phyloP scores from a whole-genome alignment of 805 yeast species.

The Metschnikowia cubensis region DNA sequence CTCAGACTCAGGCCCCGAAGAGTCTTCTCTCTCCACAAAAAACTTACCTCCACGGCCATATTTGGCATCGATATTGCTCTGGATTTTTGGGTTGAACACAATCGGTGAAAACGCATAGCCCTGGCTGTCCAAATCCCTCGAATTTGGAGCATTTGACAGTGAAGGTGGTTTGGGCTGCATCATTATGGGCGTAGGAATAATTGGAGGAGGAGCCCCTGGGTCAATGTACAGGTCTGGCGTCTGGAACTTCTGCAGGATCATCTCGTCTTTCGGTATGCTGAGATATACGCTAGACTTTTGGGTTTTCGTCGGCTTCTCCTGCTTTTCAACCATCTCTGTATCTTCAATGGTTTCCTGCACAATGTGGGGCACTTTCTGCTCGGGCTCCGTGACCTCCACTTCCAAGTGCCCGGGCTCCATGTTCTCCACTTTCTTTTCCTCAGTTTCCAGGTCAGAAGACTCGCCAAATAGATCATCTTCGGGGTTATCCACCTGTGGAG shows the following conservation, averaged over 20 bases:
- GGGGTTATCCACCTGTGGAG: constrained; percentile 4
- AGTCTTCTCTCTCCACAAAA: constrained; percentile 48
- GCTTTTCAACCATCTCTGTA: neutral
- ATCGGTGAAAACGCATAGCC: constrained; percentile 77
- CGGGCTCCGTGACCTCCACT: neutral
- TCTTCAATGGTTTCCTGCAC: too few relatives aligned
- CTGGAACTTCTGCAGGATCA: constrained; percentile 31
- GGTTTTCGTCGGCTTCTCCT: neutral
- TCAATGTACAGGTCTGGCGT: constrained; percentile 46
- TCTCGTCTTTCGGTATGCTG: constrained; percentile 57
- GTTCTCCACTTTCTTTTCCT: neutral
- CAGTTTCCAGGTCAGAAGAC: constrained; percentile 12
- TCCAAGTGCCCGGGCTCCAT: neutral
- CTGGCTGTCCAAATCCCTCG: neutral
- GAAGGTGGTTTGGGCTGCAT: constrained; percentile 10
- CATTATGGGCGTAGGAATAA: constrained; percentile 47
- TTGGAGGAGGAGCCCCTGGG: constrained; percentile 81
- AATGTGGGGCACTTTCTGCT: too few relatives aligned
- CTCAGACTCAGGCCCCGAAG: constrained; percentile 12
- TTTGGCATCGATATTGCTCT: constrained; percentile 74
- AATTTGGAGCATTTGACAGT: neutral
- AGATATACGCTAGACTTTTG: constrained; percentile 18
- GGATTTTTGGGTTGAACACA: constrained; percentile 74
- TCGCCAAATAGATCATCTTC: constrained; percentile 18
- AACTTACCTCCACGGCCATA: constrained; percentile 90